These are phyloP conservation scores for Magnaporthiopsis incrustans DNA, from an alignment of 2,329 filamentous ascomycete genomes.

Conservation along the genomic window DNA sequence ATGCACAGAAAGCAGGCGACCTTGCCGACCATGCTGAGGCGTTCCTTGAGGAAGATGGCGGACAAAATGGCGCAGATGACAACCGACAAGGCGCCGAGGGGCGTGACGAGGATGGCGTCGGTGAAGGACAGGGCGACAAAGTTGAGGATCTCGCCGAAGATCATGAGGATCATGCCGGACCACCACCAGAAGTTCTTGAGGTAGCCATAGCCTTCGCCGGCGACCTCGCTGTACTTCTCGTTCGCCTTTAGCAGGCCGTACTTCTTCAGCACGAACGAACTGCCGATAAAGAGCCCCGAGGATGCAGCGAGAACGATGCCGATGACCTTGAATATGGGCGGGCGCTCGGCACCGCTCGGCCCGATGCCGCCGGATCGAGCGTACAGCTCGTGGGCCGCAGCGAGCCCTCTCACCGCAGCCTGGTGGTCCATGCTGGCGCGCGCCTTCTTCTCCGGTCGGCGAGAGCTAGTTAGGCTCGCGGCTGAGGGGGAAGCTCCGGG, in stretches of 20 bases:
- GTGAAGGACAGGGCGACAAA: constrained; percentile 96
- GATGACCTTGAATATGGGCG: constrained; percentile 67
- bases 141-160: constrained; percentile 92
- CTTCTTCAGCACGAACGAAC: constrained; percentile 95
- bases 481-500: constrained; percentile 1
- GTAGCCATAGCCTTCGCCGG: constrained; percentile 94
- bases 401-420: constrained; percentile 17
- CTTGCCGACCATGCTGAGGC: constrained; percentile 91
- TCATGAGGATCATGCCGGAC: constrained; percentile 94
- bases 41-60: constrained; percentile 91
- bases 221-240: constrained; percentile 90
- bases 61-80: constrained; percentile 88
- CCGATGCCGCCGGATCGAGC: constrained; percentile 30
- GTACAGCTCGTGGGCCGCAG: constrained; percentile 31
- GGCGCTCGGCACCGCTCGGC: constrained; percentile 25
- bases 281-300: constrained; percentile 87
- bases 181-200: constrained; percentile 95
- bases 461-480: background rate
- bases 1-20: constrained; percentile 95
- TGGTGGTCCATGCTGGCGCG: constrained; percentile 4
- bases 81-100: constrained; percentile 82
- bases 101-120: constrained; percentile 91
- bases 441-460: background rate
- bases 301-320: constrained; percentile 79
- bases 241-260: constrained; percentile 85